Evolutionary conservation across 768 basidiomycete species (phyloP).

Genomic region (Tulasnella sp.): DNA sequence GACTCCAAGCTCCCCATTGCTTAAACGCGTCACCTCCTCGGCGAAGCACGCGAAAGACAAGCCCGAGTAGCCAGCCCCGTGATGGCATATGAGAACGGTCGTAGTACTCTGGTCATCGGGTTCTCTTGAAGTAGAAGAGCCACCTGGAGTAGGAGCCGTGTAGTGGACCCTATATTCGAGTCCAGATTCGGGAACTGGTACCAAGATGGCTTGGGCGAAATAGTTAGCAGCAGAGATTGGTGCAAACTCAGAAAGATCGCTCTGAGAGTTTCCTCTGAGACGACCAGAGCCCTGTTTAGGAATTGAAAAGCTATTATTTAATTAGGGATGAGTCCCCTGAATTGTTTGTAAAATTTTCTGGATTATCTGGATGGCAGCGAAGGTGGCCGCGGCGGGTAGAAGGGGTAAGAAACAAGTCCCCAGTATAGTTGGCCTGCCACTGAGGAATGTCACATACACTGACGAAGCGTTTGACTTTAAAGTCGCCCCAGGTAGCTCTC

Average conservation of each 20-base stretch:
- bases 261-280: not conserved
- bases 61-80: conserved; percentile 88
- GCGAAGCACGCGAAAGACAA: conserved; percentile 85
- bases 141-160: conserved; percentile 51
- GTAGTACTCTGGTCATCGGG: not conserved
- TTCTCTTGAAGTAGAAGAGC: conserved; percentile 21
- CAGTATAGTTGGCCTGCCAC: not conserved
- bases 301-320: not conserved
- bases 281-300: not conserved
- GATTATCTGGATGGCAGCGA: not conserved
- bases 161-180: conserved; percentile 77
- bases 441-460: not conserved
- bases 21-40: conserved; percentile 53
- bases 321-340: not conserved
- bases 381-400: not conserved
- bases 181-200: conserved; percentile 47
- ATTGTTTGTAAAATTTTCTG: not conserved
- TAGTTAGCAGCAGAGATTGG: conserved; percentile 70
- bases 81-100: conserved; percentile 82
- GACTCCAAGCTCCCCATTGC: conserved; percentile 66
- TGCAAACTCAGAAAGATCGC: conserved; percentile 38
- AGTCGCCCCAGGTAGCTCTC: conserved; percentile 30
- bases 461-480: not conserved
- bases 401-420: not conserved
- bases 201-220: conserved; percentile 71